These are phyloP conservation scores for Isatis lusitanica DNA, from an alignment of 441 rosid genomes.

Conservation along the genomic window DNA sequence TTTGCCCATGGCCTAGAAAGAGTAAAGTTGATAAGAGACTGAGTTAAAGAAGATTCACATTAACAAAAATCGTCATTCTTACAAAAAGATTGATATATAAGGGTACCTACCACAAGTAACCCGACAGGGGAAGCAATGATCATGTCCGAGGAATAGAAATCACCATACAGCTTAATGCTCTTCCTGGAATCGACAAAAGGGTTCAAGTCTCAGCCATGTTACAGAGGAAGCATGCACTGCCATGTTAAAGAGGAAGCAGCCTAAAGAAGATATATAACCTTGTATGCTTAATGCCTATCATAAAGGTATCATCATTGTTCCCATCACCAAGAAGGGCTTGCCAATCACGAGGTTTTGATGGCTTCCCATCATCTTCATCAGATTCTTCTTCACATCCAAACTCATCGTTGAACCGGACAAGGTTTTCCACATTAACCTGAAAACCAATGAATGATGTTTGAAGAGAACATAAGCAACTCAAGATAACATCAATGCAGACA, in stretches of 20 bases:
- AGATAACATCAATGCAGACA: background rate
- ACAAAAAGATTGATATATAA: background rate
- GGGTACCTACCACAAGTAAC: constrained; percentile 55
- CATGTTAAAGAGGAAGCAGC: background rate
- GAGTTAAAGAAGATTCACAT: background rate
- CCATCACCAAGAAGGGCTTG: constrained; percentile 68
- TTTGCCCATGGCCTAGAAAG: constrained; percentile 66
- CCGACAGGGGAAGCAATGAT: constrained; percentile 88
- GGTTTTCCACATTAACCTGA: constrained; percentile 77
- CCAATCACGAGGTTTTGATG: constrained; percentile 69
- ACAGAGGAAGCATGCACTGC: constrained; percentile 10
- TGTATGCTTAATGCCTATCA: constrained; percentile 85
- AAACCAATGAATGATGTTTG: constrained; percentile 6
- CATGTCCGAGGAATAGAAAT: constrained; percentile 85
- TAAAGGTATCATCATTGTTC: constrained; percentile 57
- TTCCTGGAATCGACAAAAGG: constrained; percentile 47
- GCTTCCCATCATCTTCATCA: constrained; percentile 37
- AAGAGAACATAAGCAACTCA: constrained; percentile 8
- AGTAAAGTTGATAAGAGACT: background rate
- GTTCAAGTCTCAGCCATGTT: constrained; percentile 14
- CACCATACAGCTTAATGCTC: constrained; percentile 80
- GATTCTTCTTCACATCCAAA: constrained; percentile 70
- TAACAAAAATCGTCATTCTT: constrained; percentile 3
- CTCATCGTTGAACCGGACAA: constrained; percentile 64
- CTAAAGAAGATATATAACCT: constrained; percentile 48